A percentile compares a stretch with the other conserved stretches of the same genome.
Conservation (phyloP, 148 eudicot genomes). For the Vaccinium darrowii region DNA sequence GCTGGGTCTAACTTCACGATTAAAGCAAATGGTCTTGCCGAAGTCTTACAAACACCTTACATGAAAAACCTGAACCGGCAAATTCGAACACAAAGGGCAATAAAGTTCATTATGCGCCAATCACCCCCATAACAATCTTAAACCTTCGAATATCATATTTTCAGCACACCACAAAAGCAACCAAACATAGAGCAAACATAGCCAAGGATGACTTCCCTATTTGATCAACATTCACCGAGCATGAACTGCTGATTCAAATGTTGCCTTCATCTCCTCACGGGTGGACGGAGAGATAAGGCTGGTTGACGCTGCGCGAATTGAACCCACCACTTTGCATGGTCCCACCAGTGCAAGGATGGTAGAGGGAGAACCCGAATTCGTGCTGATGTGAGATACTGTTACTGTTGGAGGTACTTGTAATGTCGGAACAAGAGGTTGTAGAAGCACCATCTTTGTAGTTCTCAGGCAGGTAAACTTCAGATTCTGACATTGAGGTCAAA, state of each 20-base stretch:
- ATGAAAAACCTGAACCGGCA: background rate
- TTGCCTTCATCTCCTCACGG: constrained; percentile 17
- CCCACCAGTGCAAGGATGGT: constrained; percentile 32
- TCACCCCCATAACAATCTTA: background rate
- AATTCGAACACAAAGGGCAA: background rate
- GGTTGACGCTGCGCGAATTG: constrained; percentile 23
- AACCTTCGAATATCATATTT: constrained; percentile 1
- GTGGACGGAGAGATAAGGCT: constrained; percentile 31
- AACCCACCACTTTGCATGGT: constrained; percentile 20
- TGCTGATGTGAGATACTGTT: constrained; percentile 32
- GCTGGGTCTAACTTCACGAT: background rate
- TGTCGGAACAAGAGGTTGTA: constrained; percentile 39
- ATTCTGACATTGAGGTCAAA: constrained; percentile 21
- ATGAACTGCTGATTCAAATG: constrained; percentile 9
- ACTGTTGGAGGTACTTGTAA: constrained; percentile 37
- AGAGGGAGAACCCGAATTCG: constrained; percentile 42
- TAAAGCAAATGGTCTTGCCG: background rate
- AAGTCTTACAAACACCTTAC: background rate
- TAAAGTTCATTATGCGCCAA: background rate
- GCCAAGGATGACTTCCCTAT: constrained; percentile 79
- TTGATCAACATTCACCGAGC: constrained; percentile 7
- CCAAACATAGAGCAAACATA: constrained; percentile 33
- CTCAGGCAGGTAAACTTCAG: constrained; percentile 30
- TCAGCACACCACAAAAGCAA: background rate
- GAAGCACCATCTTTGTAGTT: constrained; percentile 32